Evolutionary conservation across 2,329 filamentous ascomycete species (phyloP).

Genomic region (Hypocreales sp.): DNA sequence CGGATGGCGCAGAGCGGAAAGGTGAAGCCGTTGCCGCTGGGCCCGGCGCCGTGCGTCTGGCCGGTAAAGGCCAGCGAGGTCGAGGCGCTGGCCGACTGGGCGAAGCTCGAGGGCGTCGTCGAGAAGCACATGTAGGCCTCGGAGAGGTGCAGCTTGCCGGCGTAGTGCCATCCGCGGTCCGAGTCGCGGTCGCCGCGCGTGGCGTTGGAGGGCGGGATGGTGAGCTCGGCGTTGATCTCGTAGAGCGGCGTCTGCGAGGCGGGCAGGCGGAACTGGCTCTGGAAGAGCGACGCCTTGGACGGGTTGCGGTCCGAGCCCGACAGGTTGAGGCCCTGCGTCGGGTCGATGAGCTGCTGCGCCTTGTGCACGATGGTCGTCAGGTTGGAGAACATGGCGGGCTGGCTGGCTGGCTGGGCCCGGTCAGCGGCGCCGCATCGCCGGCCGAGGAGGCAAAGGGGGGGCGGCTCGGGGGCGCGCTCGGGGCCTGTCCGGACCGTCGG

Average conservation of each 20-base stretch:
- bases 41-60: constrained; percentile 82
- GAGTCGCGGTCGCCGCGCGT: constrained; percentile 56
- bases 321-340: constrained; percentile 59
- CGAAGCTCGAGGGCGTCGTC: constrained; percentile 78
- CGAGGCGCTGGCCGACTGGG: constrained; percentile 61
- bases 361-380: constrained; percentile 77
- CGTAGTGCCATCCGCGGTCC: constrained; percentile 72
- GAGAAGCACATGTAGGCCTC: constrained; percentile 96
- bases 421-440: constrained; percentile 25
- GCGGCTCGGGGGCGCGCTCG: no score
- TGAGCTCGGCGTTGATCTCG: constrained; percentile 93
- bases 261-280: constrained; percentile 90
- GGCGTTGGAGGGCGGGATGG: constrained; percentile 59
- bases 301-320: constrained; percentile 65
- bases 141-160: constrained; percentile 82
- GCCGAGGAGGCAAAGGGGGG: constrained; percentile 1
- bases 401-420: constrained; percentile 1
- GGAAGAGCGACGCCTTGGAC: constrained; percentile 84
- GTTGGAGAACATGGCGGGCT: constrained; percentile 38
- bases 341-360: constrained; percentile 89
- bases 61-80: constrained; percentile 78
- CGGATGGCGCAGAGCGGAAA: constrained; percentile 84
- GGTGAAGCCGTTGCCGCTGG: constrained; percentile 90
- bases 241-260: constrained; percentile 83
- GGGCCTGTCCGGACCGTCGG: no score